Base-by-base conservation (phyloP, 352 stramenopile species). In the Phytophthora brassicae region DNA sequence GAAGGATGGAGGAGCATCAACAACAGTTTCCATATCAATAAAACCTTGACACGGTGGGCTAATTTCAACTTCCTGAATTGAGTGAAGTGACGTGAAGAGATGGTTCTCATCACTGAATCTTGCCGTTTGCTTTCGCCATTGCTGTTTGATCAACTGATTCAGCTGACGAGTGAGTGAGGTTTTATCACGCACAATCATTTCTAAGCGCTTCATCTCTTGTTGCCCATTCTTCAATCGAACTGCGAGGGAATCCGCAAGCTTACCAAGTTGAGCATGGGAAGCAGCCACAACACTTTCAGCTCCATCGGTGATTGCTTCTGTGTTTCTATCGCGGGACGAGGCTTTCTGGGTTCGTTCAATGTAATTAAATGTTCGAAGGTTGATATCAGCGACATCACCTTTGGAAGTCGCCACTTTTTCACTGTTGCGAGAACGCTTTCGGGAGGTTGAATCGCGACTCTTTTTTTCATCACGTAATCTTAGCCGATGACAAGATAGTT, bases 281-380 rank as follows among this genome's bases (percentile, higher is more conserved):
- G 64, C 66, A 53, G 23, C 52, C 35, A 55, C 43, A 39, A 3
- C 23, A 53, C 48, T 23, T 42, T 46, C 22, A 29, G 17, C 16
- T 0, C 46, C 56, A 60, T 49, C 20, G 13, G 19, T 28, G 5
- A 56, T 53, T 31, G 47, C 9, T 7, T 69, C 57, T 24, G 62
- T 13, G 17, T 22, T 51, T 46, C 24, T 68, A 16, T 50, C 47
- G 22, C 43, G 72, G 7, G 59, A 70, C n/a, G 70, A 74, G 19
- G 57, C 54, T 17, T 66, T 79, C 38, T 77, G 72, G 7, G 82
- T 82, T n/a, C 77, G 82, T 53, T 91, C 78, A 50, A 91, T 89
- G 41, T 72, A 87, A 22, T 61, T 60, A 31, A 84, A 73, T 38
- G 53, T 6, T 0, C 50, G 38, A 31, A 20, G 1, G 7, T 56